Conservation (phyloP, 495 filamentous ascomycete species). For the Aspergillus funiculosus region DNA sequence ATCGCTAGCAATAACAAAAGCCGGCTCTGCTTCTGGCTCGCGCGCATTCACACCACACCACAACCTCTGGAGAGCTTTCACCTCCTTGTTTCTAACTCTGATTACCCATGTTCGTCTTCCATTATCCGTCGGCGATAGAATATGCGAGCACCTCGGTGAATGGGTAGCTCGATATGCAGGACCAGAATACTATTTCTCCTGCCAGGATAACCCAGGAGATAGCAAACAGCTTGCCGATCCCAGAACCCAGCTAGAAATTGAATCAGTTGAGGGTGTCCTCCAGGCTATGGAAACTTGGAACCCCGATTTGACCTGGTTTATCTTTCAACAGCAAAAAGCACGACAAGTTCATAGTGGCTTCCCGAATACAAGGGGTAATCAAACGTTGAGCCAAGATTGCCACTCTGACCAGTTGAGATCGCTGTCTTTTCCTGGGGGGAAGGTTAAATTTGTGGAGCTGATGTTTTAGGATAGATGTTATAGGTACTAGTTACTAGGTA, state of each 20-base stretch:
- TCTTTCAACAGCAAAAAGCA: slow-evolving; percentile 29
- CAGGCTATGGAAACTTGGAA: slow-evolving; percentile 43
- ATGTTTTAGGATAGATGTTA: slow-evolving; percentile 22
- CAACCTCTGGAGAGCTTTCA: slow-evolving; percentile 32
- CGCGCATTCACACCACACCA: slow-evolving; percentile 39
- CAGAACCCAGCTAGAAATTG: slow-evolving; percentile 14
- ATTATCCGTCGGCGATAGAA: slow-evolving; percentile 32
- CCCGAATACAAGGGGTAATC: slow-evolving; percentile 1
- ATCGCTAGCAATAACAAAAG: slow-evolving; percentile 23
- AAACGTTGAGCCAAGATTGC: not conserved
- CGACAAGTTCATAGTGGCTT: not conserved
- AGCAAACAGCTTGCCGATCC: too few species aligned
- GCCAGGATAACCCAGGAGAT: not conserved
- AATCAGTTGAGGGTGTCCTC: slow-evolving; percentile 30
- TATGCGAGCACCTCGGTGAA: slow-evolving; percentile 33
- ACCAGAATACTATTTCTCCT: slow-evolving; percentile 29
- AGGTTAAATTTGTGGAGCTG: slow-evolving; percentile 27
- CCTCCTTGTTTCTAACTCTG: slow-evolving; percentile 37
- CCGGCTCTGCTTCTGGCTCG: slow-evolving; percentile 17
- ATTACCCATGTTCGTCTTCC: slow-evolving; percentile 38
- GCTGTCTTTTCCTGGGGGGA: slow-evolving; percentile 20
- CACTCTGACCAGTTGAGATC: slow-evolving; percentile 9
- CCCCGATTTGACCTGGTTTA: slow-evolving; percentile 42
- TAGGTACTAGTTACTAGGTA: not conserved
- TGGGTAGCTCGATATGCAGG: slow-evolving; percentile 40